These are phyloP conservation scores for Cordyceps cateniannulata DNA, from an alignment of 2,329 filamentous ascomycete genomes.

Conservation along the genomic window DNA sequence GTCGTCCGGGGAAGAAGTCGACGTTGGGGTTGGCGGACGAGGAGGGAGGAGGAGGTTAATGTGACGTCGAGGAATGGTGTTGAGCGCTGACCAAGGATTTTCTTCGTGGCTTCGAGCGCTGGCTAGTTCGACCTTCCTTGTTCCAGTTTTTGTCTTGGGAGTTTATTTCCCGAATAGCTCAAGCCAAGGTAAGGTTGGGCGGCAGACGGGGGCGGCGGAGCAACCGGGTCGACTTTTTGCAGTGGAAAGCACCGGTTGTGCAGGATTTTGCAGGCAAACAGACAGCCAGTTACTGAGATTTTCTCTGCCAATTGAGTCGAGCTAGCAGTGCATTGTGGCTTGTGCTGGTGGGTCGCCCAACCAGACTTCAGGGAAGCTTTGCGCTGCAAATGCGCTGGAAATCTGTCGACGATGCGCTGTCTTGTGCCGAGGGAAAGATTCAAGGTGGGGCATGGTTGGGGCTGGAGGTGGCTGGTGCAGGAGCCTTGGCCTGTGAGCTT, in stretches of 20 bases:
- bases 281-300: no score
- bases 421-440: neutral
- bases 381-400: slow-evolving; percentile 2
- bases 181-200: slow-evolving; percentile 5
- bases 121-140: neutral
- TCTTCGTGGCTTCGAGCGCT: neutral
- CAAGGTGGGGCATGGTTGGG: neutral
- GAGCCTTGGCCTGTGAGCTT: neutral
- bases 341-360: neutral
- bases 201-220: neutral
- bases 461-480: neutral
- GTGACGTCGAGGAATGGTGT: slow-evolving; percentile 3
- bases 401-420: neutral
- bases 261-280: neutral
- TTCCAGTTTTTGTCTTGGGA: neutral
- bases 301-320: no score
- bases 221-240: slow-evolving; percentile 5
- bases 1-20: neutral
- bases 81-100: slow-evolving; percentile 3
- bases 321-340: neutral
- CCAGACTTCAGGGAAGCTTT: neutral
- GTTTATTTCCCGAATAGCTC: neutral
- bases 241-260: neutral
- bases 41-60: neutral
- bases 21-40: neutral